These are phyloP conservation scores for Lactarius sanguifluus DNA, from an alignment of 768 basidiomycete species.

Conservation along the genomic window DNA sequence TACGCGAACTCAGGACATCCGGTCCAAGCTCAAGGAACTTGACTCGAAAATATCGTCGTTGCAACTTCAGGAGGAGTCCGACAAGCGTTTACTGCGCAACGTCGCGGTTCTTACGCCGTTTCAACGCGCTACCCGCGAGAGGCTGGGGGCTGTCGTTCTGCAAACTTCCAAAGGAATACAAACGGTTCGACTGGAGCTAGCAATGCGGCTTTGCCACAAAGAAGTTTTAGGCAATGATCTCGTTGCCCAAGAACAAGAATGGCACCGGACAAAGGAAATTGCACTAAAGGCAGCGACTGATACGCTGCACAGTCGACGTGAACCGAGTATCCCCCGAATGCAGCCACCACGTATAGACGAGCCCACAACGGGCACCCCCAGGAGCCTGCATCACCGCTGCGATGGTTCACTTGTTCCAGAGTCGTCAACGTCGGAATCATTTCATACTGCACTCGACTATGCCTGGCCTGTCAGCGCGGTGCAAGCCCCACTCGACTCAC, in stretches of 20 bases:
- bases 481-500: constrained; percentile 21
- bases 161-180: constrained; percentile 63
- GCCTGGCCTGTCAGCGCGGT: constrained; percentile 32
- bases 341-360: constrained; percentile 25
- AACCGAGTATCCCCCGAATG: constrained; percentile 32
- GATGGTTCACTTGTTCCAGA: constrained; percentile 36
- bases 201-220: constrained; percentile 71
- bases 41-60: constrained; percentile 54
- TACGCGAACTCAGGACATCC: constrained; percentile 58
- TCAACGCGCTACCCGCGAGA: constrained; percentile 77
- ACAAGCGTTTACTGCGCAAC: constrained; percentile 75
- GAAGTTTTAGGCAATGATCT: constrained; percentile 74
- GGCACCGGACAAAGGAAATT: constrained; percentile 63
- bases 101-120: constrained; percentile 87
- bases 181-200: constrained; percentile 67
- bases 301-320: constrained; percentile 50
- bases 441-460: constrained; percentile 66
- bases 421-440: constrained; percentile 54
- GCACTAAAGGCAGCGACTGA: constrained; percentile 74
- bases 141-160: constrained; percentile 61
- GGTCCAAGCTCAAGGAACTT: constrained; percentile 62
- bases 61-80: constrained; percentile 60
- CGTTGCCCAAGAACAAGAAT: constrained; percentile 63
- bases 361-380: constrained; percentile 27
- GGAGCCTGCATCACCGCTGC: constrained; percentile 19